phyloP scores from a whole-genome alignment of 2,329 filamentous ascomycete genomes.

The Xylariomycetidae sp. region DNA sequence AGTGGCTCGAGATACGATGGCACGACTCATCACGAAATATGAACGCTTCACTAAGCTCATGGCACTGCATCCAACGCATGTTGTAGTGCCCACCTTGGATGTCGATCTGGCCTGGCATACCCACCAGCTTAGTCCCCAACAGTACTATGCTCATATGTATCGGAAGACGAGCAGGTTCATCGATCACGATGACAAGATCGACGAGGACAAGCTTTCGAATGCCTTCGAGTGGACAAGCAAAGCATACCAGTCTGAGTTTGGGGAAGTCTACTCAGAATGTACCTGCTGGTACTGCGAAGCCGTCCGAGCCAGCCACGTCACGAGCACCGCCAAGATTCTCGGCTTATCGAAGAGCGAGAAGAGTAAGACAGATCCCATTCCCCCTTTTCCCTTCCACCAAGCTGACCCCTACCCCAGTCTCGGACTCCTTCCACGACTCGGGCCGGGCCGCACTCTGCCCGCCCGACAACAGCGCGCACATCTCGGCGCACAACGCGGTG shows the following conservation, averaged over 20 bases:
- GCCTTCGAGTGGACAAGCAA: slow-evolving; percentile 70
- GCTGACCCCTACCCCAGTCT: slow-evolving; percentile 22
- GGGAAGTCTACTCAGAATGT: slow-evolving; percentile 67
- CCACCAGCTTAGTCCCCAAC: slow-evolving; percentile 61
- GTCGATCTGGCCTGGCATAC: slow-evolving; percentile 77
- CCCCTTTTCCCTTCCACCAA: neutral
- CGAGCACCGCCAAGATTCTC: slow-evolving; percentile 36
- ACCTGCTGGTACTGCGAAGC: slow-evolving; percentile 83
- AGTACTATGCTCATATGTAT: slow-evolving; percentile 57
- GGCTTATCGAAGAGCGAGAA: slow-evolving; percentile 40
- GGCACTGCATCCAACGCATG: slow-evolving; percentile 33
- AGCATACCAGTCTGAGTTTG: slow-evolving; percentile 58
- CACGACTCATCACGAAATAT: slow-evolving; percentile 59
- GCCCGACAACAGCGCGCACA: slow-evolving; percentile 57
- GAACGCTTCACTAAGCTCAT: slow-evolving; percentile 58
- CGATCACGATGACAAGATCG: slow-evolving; percentile 80
- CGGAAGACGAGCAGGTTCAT: slow-evolving; percentile 50
- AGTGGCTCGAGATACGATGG: slow-evolving; percentile 55
- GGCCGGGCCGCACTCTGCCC: slow-evolving; percentile 43
- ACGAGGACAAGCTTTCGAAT: slow-evolving; percentile 56
- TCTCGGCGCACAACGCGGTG: slow-evolving; percentile 68
- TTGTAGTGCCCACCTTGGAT: slow-evolving; percentile 66
- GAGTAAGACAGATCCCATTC: slow-evolving; percentile 23
- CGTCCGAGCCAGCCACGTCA: slow-evolving; percentile 50
- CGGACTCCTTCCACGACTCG: slow-evolving; percentile 41